Base-by-base conservation (phyloP, 2,329 filamentous ascomycete genomes). In the Ophiocordyceps camponoti-rufipedis region DNA sequence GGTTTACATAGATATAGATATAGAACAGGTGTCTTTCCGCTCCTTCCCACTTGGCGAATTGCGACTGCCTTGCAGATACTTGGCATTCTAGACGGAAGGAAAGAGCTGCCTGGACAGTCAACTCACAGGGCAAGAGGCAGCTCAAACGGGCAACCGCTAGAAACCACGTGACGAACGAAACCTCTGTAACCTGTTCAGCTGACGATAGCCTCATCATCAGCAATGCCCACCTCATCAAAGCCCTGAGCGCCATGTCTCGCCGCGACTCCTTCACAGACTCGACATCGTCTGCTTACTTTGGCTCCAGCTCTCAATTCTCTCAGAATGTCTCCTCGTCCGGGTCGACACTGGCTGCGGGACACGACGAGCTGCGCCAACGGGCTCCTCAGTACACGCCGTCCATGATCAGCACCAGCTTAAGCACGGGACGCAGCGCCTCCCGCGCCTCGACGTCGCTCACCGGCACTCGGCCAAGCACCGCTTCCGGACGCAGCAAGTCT, bases 401-500 rank as follows among this genome's bases (percentile, higher is more conserved):
- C 0, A 40, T 48, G 7, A 35, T 47, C 1, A 54, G 49, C 31
- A 50, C 49, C 1, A 47, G 53, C 8, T 45, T 50, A 1, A 47
- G 48, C 31, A 50, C 48, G 2, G 47, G 53, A 10, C 46, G 50
- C 1, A 47, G 48, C n/a, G 49, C 49, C 2, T 50, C 56, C 19
- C 49, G 50, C 4, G 48, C 48, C 16, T 46, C 56, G 16, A 51
- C 53, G 13, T 52, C 52, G 8, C 48, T 48, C 4, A 46, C 52
- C 3, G 47, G 51, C 28, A 56, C 54, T 5, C 55, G 61, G 1
- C 55, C 62, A 16, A 65, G 60, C n/a, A 68, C 65, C 7, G 53
- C 62, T 1, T 67, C 67, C 3, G 65, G 67, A 9, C 64, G 68
- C 39, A 39, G n/a, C 16, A 68, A 62, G 44, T 71, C 70, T 29